Base-by-base conservation (phyloP, 768 basidiomycete species). In the Suillus subalutaceus region DNA sequence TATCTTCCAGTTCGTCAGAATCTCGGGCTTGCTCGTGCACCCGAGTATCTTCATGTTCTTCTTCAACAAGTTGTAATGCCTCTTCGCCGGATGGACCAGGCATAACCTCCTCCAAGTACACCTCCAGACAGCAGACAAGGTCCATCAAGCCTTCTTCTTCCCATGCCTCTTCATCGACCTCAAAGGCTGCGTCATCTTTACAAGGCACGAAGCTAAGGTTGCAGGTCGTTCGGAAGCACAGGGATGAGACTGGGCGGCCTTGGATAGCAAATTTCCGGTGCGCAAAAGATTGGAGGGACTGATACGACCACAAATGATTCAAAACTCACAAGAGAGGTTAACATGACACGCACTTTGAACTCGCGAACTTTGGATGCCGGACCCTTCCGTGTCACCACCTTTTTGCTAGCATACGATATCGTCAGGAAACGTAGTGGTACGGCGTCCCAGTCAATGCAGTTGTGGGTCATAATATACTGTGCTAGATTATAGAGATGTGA, bases 381-480 rank as follows among this genome's bases (percentile, higher is more conserved):
- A 59, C 58, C 23, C 16, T 18, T 30, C 5, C 6, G 58, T 4
- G 58, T 59, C 15, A 26, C 40, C 9, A 59, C 23, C 23, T 41
- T 59, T 26, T 40, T 59, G 9, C 23, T 18, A 10, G 23, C 26
- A 6, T 18, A 41, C 1, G 58, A 59, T 26, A 59, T 59, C 9
- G 16, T 59, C 18, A 76, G 18, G 37, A 73, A 46, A 0, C 53
- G 44, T n/a, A 75, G 75, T 0, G 72, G 72, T 3, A 0, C 62
- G 3, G 58, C n/a, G 0, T 67, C 61, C 75, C 75, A 78, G 63
- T 76, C 70, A 6, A 72, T 30, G 66, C 75, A 76, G 20, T 72
- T n/a, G 66, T 76, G 75, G 9, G 56, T 43, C 73, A 74, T 77
- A 10, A 16, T 59, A 20, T 56, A 35, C 10, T 6, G 38, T 2